phyloP scores from a whole-genome alignment of 192 early-diverging fungal species.

The Spizellomyces punctatus region DNA sequence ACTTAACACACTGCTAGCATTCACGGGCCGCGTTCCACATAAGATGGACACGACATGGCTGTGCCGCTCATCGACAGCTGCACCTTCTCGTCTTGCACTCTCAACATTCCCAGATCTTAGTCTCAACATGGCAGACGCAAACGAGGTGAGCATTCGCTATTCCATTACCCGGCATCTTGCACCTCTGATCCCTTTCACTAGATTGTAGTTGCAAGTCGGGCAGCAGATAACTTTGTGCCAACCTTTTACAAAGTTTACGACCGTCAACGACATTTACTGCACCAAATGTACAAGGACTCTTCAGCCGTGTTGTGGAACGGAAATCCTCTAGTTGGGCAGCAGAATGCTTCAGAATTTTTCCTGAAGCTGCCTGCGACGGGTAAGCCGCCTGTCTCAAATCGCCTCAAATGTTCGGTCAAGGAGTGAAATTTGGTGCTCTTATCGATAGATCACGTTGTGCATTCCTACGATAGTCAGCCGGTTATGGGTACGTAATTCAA shows the following conservation, averaged over 20 bases:
- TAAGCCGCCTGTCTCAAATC: conserved; percentile 1
- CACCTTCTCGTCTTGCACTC: no score
- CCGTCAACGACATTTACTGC: conserved; percentile 46
- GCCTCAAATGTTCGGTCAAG: not conserved
- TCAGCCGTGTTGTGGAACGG: conserved; percentile 50
- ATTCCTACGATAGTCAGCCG: conserved; percentile 45
- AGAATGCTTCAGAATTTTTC: conserved; percentile 29
- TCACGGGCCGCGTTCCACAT: no score
- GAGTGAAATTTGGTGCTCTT: no score
- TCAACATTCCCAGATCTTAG: no score
- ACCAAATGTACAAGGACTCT: conserved; percentile 40
- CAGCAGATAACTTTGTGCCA: conserved; percentile 37
- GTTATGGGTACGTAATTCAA: conserved; percentile 20
- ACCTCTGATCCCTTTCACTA: not conserved
- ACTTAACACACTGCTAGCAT: no score
- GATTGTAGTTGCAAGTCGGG: conserved; percentile 13
- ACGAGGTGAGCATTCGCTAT: no score
- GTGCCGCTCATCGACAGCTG: no score
- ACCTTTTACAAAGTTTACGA: conserved; percentile 45
- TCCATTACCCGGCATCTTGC: no score
- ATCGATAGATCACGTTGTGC: conserved; percentile 31
- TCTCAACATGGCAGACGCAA: no score
- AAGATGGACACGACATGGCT: no score
- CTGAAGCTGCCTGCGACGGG: conserved; percentile 41
- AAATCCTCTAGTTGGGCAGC: conserved; percentile 35